Evolutionary conservation across 306 rosid species (phyloP).

Genomic region (Rosa rugosa): DNA sequence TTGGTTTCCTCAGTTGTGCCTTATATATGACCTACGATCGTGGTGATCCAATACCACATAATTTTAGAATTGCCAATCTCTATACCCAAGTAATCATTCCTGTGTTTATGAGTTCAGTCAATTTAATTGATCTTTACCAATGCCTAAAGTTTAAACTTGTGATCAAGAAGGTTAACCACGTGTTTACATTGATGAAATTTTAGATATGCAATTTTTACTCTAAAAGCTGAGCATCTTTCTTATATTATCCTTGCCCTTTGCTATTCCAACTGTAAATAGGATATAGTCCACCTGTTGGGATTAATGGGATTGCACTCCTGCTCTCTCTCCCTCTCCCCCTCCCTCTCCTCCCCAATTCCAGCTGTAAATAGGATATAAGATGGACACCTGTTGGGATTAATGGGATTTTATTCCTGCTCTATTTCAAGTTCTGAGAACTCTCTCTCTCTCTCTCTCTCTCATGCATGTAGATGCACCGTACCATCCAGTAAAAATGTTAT

Average conservation of each 20-base stretch:
- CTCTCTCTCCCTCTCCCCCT: too few species aligned
- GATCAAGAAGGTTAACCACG: neutral
- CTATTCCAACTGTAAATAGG: neutral
- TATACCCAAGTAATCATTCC: neutral
- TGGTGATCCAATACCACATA: neutral
- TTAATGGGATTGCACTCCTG: too few species aligned
- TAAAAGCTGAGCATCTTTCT: neutral
- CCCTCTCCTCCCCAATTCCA: neutral
- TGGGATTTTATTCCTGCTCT: neutral
- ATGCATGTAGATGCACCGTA: neutral
- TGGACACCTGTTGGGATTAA: neutral
- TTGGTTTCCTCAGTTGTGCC: neutral
- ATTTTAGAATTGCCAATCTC: neutral
- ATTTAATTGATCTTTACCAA: neutral
- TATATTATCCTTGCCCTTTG: neutral
- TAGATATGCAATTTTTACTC: neutral
- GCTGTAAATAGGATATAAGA: neutral
- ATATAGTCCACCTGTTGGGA: neutral
- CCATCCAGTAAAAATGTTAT: neutral
- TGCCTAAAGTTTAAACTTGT: neutral
- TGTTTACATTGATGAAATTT: neutral
- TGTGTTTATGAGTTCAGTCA: neutral
- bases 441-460: neutral
- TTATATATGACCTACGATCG: neutral
- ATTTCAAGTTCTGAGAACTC: neutral